phyloP scores from a whole-genome alignment of 148 eudicot species.

The Chenopodium album region DNA sequence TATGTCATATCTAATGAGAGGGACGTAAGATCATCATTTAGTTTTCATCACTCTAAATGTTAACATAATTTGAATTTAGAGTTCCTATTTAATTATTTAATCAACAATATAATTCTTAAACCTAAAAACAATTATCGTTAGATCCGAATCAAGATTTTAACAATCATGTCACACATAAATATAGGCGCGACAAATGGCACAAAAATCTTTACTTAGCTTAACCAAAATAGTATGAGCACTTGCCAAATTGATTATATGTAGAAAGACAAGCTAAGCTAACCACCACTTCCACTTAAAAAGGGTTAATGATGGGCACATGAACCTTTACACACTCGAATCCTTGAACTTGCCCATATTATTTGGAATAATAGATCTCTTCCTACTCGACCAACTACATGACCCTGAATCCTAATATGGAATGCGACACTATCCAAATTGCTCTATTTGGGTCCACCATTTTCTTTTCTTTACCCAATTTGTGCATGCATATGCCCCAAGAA shows the following conservation, averaged over 20 bases:
- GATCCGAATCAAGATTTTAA: too few species aligned
- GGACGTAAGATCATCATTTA: too few species aligned
- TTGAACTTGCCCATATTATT: slow-evolving; percentile 42
- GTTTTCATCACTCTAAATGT: too few species aligned
- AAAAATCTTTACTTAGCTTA: neutral
- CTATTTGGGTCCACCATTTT: neutral
- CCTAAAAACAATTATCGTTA: too few species aligned
- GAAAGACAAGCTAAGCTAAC: slow-evolving; percentile 1
- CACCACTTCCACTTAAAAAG: slow-evolving; percentile 10
- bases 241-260: neutral
- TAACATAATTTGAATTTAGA: too few species aligned
- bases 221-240: neutral
- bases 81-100: too few species aligned
- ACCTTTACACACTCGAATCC: slow-evolving; percentile 18
- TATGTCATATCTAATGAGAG: too few species aligned
- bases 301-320: neutral
- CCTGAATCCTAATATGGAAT: slow-evolving; percentile 8
- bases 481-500: neutral
- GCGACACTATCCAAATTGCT: slow-evolving; percentile 8
- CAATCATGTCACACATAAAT: too few species aligned
- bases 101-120: too few species aligned
- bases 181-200: neutral
- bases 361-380: slow-evolving; percentile 24
- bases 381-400: slow-evolving; percentile 14
- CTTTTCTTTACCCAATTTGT: slow-evolving; percentile 2